Evolutionary conservation across 2,329 filamentous ascomycete species (phyloP).

Genomic region (Hypoxylon sp.): DNA sequence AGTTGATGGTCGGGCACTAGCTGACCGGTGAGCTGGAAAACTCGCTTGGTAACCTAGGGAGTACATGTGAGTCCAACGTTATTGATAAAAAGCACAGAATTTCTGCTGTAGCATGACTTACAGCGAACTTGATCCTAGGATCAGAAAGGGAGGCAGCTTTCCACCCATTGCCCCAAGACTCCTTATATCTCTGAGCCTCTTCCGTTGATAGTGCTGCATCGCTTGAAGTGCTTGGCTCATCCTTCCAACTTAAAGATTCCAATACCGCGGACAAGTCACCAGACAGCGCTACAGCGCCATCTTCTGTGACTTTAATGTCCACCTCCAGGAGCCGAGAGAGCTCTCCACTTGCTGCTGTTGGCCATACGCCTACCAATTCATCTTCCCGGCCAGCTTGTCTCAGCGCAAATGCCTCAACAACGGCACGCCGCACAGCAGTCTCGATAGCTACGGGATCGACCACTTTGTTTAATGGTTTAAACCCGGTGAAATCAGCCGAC

Average conservation of each 20-base stretch:
- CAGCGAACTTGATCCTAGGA: constrained; percentile 73
- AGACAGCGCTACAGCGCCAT: constrained; percentile 52
- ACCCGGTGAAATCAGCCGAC: constrained; percentile 56
- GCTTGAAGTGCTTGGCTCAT: constrained; percentile 32
- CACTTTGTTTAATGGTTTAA: constrained; percentile 52
- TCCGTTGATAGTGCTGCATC: constrained; percentile 43
- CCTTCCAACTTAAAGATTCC: constrained; percentile 44
- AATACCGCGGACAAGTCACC: constrained; percentile 50
- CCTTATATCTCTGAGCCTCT: constrained; percentile 54
- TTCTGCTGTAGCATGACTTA: constrained; percentile 56
- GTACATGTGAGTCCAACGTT: constrained; percentile 22
- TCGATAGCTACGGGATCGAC: constrained; percentile 57
- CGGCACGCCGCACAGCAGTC: constrained; percentile 58
- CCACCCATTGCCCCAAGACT: constrained; percentile 65
- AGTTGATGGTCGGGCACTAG: constrained; percentile 77
- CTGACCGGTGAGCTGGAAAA: constrained; percentile 82
- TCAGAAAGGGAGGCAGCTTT: constrained; percentile 65
- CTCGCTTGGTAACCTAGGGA: constrained; percentile 78
- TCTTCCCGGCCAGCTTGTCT: constrained; percentile 45
- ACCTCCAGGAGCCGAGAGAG: constrained; percentile 49
- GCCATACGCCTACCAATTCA: constrained; percentile 39
- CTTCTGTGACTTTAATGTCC: constrained; percentile 49
- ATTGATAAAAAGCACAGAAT: neutral
- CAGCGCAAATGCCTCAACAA: constrained; percentile 61
- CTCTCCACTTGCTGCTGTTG: constrained; percentile 44